A percentile compares a stretch with the other conserved stretches of the same genome.
phyloP scores from a whole-genome alignment of 2,329 filamentous ascomycete species.

The Fusarium chaquense region DNA sequence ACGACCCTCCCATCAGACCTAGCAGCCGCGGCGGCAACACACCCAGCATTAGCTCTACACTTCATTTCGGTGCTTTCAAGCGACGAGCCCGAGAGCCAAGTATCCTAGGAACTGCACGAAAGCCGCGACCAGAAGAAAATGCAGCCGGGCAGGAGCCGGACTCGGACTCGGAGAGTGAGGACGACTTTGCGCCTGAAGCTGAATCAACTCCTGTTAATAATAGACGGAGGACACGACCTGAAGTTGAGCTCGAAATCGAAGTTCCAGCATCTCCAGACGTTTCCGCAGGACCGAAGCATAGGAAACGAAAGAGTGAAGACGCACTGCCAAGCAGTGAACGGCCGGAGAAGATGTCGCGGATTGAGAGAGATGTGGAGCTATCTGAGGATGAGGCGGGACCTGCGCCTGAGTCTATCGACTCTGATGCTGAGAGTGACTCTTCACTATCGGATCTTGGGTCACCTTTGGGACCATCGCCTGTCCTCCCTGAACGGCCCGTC shows the following conservation, averaged over 20 bases:
- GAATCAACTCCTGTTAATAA: conserved; percentile 74
- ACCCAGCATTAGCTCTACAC: conserved; percentile 61
- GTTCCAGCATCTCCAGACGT: conserved; percentile 46
- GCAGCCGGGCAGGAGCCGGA: conserved; percentile 50
- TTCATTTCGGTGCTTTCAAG: conserved; percentile 70
- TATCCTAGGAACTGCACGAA: conserved; percentile 67
- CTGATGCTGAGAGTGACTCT: conserved; percentile 52
- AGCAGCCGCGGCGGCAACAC: conserved; percentile 64
- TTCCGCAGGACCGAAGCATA: conserved; percentile 52
- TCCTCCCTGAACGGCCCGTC: conserved; percentile 48
- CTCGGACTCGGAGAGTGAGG: conserved; percentile 57
- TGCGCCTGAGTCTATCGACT: conserved; percentile 16
- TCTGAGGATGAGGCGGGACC: conserved; percentile 31
- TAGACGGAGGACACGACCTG: conserved; percentile 54
- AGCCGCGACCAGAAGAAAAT: conserved; percentile 52
- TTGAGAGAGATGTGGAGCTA: conserved; percentile 40
- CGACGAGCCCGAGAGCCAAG: conserved; percentile 70
- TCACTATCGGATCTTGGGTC: conserved; percentile 55
- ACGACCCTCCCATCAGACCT: conserved; percentile 65
- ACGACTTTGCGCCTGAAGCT: conserved; percentile 72
- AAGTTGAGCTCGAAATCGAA: conserved; percentile 34
- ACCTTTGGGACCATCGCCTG: conserved; percentile 49
- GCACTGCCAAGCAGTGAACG: conserved; percentile 54
- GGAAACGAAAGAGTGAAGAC: conserved; percentile 69
- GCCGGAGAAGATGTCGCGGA: conserved; percentile 54